Percentiles rank a stretch among this genome's conserved stretches.
These are phyloP conservation scores for Neofusicoccum sp. DNA, from an alignment of 2,329 filamentous ascomycete genomes.

Conservation along the genomic window DNA sequence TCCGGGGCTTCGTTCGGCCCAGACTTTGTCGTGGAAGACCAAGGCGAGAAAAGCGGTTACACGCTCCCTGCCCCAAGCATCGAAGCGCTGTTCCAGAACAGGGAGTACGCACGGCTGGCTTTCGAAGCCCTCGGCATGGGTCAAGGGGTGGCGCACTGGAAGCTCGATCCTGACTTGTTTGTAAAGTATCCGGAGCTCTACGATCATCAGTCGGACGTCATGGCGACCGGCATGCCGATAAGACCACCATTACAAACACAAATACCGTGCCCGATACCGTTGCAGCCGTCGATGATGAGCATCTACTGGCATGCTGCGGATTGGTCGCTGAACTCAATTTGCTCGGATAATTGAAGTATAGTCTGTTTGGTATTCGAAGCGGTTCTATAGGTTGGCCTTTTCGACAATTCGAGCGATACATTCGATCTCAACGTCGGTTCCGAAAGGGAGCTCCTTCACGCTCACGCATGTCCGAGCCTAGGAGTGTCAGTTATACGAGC, in stretches of 20 bases:
- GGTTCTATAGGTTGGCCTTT: too few species aligned
- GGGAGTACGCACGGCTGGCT: neutral
- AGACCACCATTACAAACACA: neutral
- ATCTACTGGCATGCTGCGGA: neutral
- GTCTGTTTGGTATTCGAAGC: too few species aligned
- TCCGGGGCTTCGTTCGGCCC: too few species aligned
- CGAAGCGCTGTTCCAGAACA: neutral
- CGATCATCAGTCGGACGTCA: neutral
- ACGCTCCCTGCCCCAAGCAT: neutral
- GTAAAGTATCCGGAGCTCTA: neutral
- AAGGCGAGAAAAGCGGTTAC: neutral
- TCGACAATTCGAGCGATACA: slow-evolving; percentile 22
- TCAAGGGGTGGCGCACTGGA: neutral
- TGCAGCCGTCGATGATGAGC: neutral
- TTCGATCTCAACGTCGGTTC: slow-evolving; percentile 29
- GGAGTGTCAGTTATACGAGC: slow-evolving; percentile 42
- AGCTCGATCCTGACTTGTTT: neutral
- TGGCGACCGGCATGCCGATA: neutral
- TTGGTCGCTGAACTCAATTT: neutral
- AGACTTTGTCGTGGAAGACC: neutral
- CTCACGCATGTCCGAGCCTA: slow-evolving; percentile 18
- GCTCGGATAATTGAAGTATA: neutral
- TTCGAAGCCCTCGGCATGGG: neutral
- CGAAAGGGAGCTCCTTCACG: slow-evolving; percentile 23
- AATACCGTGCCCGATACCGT: neutral